Conservation (phyloP, 164 flowering plant species). For the Chimonanthus praecox region DNA sequence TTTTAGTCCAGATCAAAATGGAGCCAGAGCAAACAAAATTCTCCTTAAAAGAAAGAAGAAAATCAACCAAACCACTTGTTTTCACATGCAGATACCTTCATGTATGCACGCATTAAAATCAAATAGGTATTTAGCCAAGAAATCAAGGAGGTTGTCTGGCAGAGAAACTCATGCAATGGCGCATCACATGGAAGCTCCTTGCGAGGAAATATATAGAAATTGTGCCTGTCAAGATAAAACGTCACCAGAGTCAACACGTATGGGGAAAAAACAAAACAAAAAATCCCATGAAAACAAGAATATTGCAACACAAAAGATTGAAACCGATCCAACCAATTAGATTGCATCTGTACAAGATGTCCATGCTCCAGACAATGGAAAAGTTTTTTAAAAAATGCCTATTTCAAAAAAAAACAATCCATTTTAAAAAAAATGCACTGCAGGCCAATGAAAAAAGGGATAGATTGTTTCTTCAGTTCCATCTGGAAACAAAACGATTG, state of each 20-base stretch:
- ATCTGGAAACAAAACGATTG: too few relatives aligned
- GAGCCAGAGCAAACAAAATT: neutral
- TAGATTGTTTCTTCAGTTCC: too few relatives aligned
- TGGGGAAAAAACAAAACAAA: neutral
- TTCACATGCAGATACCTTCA: constrained; percentile 48
- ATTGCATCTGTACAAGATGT: neutral
- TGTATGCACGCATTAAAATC: constrained; percentile 85
- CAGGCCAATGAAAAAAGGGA: too few relatives aligned
- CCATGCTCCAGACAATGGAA: neutral
- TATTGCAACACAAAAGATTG: neutral
- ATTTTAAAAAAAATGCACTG: too few relatives aligned
- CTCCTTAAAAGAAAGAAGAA: neutral
- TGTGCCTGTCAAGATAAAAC: constrained; percentile 51
- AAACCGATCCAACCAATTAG: neutral
- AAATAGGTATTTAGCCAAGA: constrained; percentile 82
- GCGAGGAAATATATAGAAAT: constrained; percentile 87
- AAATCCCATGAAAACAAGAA: neutral
- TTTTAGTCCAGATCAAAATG: neutral
- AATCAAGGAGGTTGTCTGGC: constrained; percentile 87
- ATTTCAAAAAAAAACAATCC: too few relatives aligned
- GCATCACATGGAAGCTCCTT: constrained; percentile 52
- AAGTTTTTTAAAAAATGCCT: too few relatives aligned
- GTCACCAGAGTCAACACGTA: neutral
- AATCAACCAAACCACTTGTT: neutral
- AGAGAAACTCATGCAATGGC: constrained; percentile 60